Conservation (phyloP, 2,329 filamentous ascomycete species). For the Mollisiaceae sp. region DNA sequence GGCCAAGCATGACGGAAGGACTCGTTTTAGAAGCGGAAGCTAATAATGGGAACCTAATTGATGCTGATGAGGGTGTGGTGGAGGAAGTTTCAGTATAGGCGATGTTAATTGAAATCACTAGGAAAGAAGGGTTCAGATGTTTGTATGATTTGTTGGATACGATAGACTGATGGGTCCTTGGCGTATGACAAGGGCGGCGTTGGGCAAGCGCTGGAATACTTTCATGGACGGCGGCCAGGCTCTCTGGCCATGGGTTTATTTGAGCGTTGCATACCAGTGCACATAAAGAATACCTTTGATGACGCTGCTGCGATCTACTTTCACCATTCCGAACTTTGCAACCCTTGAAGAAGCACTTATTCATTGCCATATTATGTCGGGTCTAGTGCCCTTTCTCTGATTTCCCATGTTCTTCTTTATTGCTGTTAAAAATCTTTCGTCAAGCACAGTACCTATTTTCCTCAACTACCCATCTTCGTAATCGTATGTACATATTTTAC, state of each 20-base stretch:
- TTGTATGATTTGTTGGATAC: constrained; percentile 11
- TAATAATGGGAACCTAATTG: not conserved
- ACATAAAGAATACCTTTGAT: not conserved
- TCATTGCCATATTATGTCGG: too few relatives aligned
- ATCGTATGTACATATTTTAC: constrained; percentile 24
- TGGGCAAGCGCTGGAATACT: not conserved
- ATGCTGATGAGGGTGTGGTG: not conserved
- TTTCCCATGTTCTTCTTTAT: too few relatives aligned
- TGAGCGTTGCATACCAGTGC: constrained; percentile 4
- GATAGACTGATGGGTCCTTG: constrained; percentile 11
- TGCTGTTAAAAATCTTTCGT: too few relatives aligned
- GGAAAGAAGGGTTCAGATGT: not conserved
- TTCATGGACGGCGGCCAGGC: not conserved
- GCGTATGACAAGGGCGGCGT: not conserved
- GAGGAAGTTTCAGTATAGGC: not conserved
- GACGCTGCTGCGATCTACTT: not conserved
- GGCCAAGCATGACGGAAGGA: not conserved
- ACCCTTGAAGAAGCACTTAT: too few relatives aligned
- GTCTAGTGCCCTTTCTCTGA: too few relatives aligned
- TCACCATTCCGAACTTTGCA: not conserved
- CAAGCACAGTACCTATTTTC: too few relatives aligned
- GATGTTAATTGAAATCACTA: not conserved
- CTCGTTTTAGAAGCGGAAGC: not conserved
- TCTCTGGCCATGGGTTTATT: not conserved
- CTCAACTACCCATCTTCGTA: constrained; percentile 1